Conservation (phyloP, 495 filamentous ascomycete genomes). For the Pseudomonodictys pantanalensis region DNA sequence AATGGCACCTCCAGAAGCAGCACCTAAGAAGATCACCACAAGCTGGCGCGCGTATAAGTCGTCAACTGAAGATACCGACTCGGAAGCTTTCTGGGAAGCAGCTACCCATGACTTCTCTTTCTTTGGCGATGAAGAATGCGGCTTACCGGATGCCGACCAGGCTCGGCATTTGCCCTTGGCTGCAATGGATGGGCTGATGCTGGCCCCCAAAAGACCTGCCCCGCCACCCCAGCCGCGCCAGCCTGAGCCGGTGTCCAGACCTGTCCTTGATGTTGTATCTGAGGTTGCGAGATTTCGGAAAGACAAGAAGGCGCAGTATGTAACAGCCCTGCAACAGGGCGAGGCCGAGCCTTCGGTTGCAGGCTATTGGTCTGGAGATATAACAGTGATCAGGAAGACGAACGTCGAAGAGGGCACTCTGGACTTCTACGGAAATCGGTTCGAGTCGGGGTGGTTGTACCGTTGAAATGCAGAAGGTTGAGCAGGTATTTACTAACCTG, state of each 20-base stretch:
- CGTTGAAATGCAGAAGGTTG: conserved; percentile 13
- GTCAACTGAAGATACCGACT: conserved; percentile 60
- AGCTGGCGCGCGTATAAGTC: conserved; percentile 49
- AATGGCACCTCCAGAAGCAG: conserved; percentile 46
- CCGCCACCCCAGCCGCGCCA: conserved; percentile 5
- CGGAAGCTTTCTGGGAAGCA: conserved; percentile 60
- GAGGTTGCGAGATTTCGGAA: conserved; percentile 26
- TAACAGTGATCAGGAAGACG: conserved; percentile 22
- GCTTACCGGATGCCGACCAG: conserved; percentile 43
- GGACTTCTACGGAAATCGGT: conserved; percentile 32
- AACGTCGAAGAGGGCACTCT: conserved; percentile 2
- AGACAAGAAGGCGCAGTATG: conserved; percentile 25
- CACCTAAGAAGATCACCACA: conserved; percentile 36
- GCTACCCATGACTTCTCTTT: conserved; percentile 62
- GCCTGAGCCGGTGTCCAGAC: not conserved
- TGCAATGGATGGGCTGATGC: conserved; percentile 30
- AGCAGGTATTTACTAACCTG: no score
- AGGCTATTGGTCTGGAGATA: conserved; percentile 31
- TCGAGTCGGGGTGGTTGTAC: conserved; percentile 27
- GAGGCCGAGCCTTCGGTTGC: conserved; percentile 13
- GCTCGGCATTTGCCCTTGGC: conserved; percentile 21
- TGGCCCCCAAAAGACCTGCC: conserved; percentile 7
- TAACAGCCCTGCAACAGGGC: conserved; percentile 1
- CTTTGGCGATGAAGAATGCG: conserved; percentile 61
- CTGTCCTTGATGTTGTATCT: conserved; percentile 23